A percentile compares a stretch with the other conserved stretches of the same genome.
phyloP scores from a whole-genome alignment of 495 filamentous ascomycete genomes.

The Evansstolkia leycettana region DNA sequence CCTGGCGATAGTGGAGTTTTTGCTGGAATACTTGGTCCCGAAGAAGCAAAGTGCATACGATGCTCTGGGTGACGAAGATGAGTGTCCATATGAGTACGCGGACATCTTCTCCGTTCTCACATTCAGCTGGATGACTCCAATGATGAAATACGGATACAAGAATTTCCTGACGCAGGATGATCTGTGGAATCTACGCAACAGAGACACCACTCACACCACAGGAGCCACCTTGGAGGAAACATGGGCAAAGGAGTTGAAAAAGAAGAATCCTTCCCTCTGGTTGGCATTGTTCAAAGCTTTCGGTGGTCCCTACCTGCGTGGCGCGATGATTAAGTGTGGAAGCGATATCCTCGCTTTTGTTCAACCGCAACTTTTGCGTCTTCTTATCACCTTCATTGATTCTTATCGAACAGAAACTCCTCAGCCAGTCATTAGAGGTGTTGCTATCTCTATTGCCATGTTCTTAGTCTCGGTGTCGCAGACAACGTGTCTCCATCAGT shows the following conservation, averaged over 20 bases:
- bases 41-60: constrained; percentile 79
- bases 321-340: constrained; percentile 68
- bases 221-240: constrained; percentile 52
- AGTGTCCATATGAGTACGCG: constrained; percentile 91
- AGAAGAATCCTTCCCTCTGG: constrained; percentile 79
- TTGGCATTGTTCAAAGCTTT: constrained; percentile 78
- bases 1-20: constrained; percentile 62
- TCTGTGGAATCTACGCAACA: constrained; percentile 79
- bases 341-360: constrained; percentile 78
- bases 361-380: constrained; percentile 82
- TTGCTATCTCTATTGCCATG: constrained; percentile 85
- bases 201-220: constrained; percentile 65
- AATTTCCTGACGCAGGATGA: constrained; percentile 91
- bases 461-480: constrained; percentile 77
- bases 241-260: constrained; percentile 67
- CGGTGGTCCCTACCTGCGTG: constrained; percentile 68
- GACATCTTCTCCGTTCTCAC: constrained; percentile 89
- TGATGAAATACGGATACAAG: constrained; percentile 94
- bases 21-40: constrained; percentile 81
- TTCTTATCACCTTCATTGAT: constrained; percentile 74
- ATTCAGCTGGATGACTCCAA: constrained; percentile 96
- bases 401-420: constrained; percentile 58
- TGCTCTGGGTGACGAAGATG: constrained; percentile 72
- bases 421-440: constrained; percentile 70
- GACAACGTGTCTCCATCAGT: constrained; percentile 77